phyloP scores from a whole-genome alignment of 805 yeast genomes.

The Kuraishia floccosa region DNA sequence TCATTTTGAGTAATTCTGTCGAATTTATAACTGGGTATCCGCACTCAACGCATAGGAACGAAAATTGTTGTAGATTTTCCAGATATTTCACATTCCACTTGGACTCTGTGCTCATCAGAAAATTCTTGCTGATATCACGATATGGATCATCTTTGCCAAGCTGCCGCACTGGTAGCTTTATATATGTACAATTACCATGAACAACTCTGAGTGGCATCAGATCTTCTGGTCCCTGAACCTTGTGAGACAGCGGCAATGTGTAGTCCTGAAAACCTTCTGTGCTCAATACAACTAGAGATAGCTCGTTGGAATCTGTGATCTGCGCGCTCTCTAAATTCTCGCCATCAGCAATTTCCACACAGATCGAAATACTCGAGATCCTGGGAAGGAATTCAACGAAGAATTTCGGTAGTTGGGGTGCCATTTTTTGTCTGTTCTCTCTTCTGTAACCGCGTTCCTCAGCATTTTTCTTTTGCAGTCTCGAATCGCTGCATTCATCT shows the following conservation, averaged over 20 bases:
- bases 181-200: not conserved
- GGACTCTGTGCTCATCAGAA: constrained; percentile 2
- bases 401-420: no score
- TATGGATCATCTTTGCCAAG: no score
- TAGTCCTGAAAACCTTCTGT: no score
- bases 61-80: no score
- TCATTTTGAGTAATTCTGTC: constrained; percentile 20
- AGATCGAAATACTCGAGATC: not conserved
- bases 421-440: not conserved
- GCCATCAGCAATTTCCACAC: no score
- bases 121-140: no score
- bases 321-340: no score
- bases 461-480: not conserved
- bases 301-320: no score
- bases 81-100: constrained; percentile 2
- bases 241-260: not conserved
- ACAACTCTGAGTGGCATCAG: not conserved
- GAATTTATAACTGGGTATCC: constrained; percentile 11
- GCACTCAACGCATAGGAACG: constrained; percentile 2
- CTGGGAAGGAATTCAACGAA: constrained; percentile 1
- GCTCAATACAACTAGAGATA: no score
- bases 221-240: not conserved
- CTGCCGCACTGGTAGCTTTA: constrained; percentile 1
- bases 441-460: not conserved
- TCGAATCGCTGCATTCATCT: no score